Evolutionary conservation across 306 rosid genomes (phyloP), one percentile per base, ranked within the genome.

Genomic region (Medicago arabica): DNA sequence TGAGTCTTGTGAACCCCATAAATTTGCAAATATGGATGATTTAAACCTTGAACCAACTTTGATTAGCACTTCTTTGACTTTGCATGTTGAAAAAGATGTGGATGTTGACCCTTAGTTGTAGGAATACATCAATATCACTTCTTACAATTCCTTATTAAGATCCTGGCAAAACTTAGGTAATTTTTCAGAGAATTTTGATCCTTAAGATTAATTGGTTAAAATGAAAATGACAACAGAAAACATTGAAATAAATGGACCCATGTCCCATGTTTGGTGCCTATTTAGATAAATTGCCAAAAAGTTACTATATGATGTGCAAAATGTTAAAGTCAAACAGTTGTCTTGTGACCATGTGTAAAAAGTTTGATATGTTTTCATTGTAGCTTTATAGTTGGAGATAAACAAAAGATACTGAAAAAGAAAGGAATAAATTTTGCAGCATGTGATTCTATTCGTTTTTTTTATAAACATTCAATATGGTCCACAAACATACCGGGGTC

Each of bases 1-100:
- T 73, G 75, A 53, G 19, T 71, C 65, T 71, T 71, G 77, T 74
- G 78, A 77, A 51, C 85, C 71, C 79, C 39, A 70, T 59, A 77
- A 75, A 69, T 68, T 67, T 63, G 72, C 67, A 72, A 43, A 61
- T 17, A 51, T 51, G 58, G 71, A 18, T 58, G 69, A 54, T 59
- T 77, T 65, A 36, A 67, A 38, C 55, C 2, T 23, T 5, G 1
- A 73, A 57, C 71, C 47, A 46, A 62, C 81, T 77, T 47, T 74
- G 39, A 50, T 79, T 15, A 55, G 79, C 62, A 63, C 58, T 34
- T 54, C 54, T 10, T 39, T 51, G 47, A 9, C 46, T 57, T 70
- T 13, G 14, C 47, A 8, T 57, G n/a, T 74, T 66, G 64, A 31
- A 44, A 39, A 6, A 40, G 68, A 28, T 43, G 40, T 58, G 23